These are phyloP conservation scores for Begonia fuchsioides DNA, from an alignment of 306 rosid genomes.

Conservation along the genomic window DNA sequence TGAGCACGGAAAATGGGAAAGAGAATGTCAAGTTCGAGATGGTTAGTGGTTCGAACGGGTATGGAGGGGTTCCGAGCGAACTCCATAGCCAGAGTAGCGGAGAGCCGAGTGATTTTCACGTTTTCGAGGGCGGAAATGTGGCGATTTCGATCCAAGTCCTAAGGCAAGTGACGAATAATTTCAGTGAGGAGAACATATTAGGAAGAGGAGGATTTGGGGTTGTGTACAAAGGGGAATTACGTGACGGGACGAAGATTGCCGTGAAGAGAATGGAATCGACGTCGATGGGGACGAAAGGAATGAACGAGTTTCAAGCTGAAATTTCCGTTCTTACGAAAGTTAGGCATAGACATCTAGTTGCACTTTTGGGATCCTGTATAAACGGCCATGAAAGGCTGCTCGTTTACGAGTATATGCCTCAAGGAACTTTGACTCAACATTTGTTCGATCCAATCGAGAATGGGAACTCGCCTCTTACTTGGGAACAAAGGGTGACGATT, in stretches of 20 bases:
- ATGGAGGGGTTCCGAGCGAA: neutral
- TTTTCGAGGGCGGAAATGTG: conserved; percentile 1
- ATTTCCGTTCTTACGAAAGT: neutral
- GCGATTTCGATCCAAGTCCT: neutral
- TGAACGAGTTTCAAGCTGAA: conserved; percentile 1
- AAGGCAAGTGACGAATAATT: neutral
- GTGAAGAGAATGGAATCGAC: neutral
- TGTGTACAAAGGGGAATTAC: conserved; percentile 1
- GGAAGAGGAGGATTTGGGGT: neutral
- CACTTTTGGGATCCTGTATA: neutral
- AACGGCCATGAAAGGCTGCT: conserved; percentile 1
- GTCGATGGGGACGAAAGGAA: neutral
- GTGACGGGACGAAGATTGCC: neutral
- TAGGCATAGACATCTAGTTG: conserved; percentile 1
- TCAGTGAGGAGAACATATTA: neutral
- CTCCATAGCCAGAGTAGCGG: conserved; percentile 3
- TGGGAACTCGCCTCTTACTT: neutral
- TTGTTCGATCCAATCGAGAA: neutral
- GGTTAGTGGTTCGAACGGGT: neutral
- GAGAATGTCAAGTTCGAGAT: neutral
- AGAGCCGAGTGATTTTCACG: neutral
- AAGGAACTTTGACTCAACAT: neutral
- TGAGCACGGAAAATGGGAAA: neutral
- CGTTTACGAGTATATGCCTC: neutral
- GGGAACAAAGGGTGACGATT: neutral